Base-by-base conservation (phyloP, 768 basidiomycete genomes). In the Tylopilus felleus region DNA sequence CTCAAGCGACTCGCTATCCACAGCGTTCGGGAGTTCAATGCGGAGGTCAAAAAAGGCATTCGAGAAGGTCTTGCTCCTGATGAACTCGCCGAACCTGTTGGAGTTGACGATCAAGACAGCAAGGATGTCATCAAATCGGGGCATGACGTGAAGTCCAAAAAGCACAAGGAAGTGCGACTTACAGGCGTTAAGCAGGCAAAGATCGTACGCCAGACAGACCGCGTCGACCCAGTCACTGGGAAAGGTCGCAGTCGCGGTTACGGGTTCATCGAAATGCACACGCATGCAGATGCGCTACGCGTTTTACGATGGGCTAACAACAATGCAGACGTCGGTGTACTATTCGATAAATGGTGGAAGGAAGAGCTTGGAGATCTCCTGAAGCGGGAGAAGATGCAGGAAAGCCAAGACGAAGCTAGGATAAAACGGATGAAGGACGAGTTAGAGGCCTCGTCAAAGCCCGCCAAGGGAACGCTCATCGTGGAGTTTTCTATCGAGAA, bases 401-500 rank as follows among this genome's bases (percentile, higher is more conserved):
- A 73, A 27, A 71, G 71, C 19, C 78, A 76, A 49, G 78, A 80
- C 19, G 79, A 80, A 17, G 68, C 73, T 16, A 73, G 83, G 60
- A 66, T 83, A 43, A 82, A 83, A 65, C 79, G 81, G 60, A 69
- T 86, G 59, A 83, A 84, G 62, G 76, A 76, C 23, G 83, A 85
- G 64, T 67, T 80, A 42, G 73, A 73, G 56, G 62, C 61, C 36
- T 31, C 59, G 1, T 72, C 68, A 17, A 81, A 76, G 36, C 74
- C 74, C 17, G 58, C 61, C 22, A 74, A 60, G 54, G 79, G 79
- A 16, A 76, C 82, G 5, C 70, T 97, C 56, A 86, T 96, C 62
- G 83, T 93, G n/a, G 95, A 98, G 73, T 97, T 97, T 71, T 94
- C 93, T 38, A 93, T 98, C 47, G 94, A 98, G 75, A 98, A 98